phyloP scores from a whole-genome alignment of 2,329 filamentous ascomycete genomes.

The Pseudocercospora cruenta region DNA sequence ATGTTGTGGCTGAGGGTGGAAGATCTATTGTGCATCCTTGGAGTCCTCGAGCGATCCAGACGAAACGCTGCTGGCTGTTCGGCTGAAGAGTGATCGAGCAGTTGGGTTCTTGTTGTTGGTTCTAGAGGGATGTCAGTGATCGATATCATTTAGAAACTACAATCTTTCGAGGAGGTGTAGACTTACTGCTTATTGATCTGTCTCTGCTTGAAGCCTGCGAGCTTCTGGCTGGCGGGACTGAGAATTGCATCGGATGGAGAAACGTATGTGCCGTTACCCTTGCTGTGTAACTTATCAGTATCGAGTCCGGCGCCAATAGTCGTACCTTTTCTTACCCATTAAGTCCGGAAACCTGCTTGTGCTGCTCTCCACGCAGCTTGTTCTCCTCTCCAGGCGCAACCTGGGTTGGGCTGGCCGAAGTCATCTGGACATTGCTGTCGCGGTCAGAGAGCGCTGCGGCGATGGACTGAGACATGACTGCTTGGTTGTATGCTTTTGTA shows the following conservation, averaged over 20 bases:
- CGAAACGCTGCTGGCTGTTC: slow-evolving; percentile 27
- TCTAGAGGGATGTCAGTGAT: neutral
- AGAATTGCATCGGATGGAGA: slow-evolving; percentile 88
- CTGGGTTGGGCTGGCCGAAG: slow-evolving; percentile 17
- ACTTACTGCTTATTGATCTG: slow-evolving; percentile 67
- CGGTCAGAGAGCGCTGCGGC: slow-evolving; percentile 31
- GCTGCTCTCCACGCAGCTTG: slow-evolving; percentile 26
- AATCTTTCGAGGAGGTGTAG: no score
- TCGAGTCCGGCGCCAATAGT: neutral
- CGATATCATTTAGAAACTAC: no score
- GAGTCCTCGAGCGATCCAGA: slow-evolving; percentile 23
- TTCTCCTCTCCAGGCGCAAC: slow-evolving; percentile 25
- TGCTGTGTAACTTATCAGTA: slow-evolving; percentile 19
- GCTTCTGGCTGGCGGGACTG: slow-evolving; percentile 82
- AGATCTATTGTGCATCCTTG: slow-evolving; percentile 20
- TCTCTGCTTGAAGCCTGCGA: slow-evolving; percentile 78
- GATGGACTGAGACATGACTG: slow-evolving; percentile 23
- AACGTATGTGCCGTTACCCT: slow-evolving; percentile 61
- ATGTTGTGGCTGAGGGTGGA: neutral
- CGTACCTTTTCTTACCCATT: slow-evolving; percentile 14
- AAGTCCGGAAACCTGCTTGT: slow-evolving; percentile 23
- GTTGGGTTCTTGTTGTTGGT: slow-evolving; percentile 27
- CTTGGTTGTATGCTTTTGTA: neutral
- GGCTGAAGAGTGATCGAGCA: slow-evolving; percentile 29
- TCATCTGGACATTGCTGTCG: slow-evolving; percentile 32